phyloP scores from a whole-genome alignment of 2,329 filamentous ascomycete species.

The Diplocarpon mali region DNA sequence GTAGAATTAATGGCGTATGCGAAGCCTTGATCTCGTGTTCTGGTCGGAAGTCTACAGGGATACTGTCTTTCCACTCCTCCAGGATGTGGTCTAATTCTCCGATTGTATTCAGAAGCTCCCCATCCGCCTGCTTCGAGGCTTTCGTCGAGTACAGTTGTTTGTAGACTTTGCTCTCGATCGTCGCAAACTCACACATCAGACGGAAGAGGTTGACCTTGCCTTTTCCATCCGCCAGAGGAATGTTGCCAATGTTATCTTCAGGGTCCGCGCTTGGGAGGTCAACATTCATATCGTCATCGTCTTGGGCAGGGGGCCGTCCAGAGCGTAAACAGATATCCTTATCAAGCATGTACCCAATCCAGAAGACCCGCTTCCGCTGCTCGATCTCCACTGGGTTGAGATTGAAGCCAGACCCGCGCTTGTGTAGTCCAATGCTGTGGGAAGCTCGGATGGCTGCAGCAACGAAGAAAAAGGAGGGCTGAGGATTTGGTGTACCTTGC shows the following conservation, averaged over 20 bases:
- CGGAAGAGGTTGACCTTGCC: constrained; percentile 93
- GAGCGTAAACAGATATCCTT: constrained; percentile 64
- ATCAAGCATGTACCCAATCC: constrained; percentile 65
- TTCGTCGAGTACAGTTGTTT: constrained; percentile 86
- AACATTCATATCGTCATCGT: constrained; percentile 86
- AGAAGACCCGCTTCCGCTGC: constrained; percentile 70
- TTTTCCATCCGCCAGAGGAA: constrained; percentile 78
- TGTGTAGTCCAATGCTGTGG: constrained; percentile 92
- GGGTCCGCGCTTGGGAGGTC: constrained; percentile 88
- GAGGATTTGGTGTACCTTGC: constrained; percentile 92
- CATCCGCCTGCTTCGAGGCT: constrained; percentile 82
- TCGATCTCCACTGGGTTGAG: constrained; percentile 90
- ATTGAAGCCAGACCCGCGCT: constrained; percentile 84
- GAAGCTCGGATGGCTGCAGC: constrained; percentile 82
- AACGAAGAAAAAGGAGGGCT: constrained; percentile 84
- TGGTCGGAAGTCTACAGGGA: constrained; percentile 91
- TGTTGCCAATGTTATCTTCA: constrained; percentile 85
- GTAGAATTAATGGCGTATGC: constrained; percentile 85
- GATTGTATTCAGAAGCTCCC: constrained; percentile 88
- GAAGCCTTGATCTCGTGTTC: constrained; percentile 92
- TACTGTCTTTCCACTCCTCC: constrained; percentile 93
- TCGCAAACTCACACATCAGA: constrained; percentile 80
- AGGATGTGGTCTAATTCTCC: constrained; percentile 83
- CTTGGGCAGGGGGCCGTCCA: constrained; percentile 60
- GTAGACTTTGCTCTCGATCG: constrained; percentile 91